Conservation (phyloP, 2,329 filamentous ascomycete species). For the Calonectria hongkongensis region DNA sequence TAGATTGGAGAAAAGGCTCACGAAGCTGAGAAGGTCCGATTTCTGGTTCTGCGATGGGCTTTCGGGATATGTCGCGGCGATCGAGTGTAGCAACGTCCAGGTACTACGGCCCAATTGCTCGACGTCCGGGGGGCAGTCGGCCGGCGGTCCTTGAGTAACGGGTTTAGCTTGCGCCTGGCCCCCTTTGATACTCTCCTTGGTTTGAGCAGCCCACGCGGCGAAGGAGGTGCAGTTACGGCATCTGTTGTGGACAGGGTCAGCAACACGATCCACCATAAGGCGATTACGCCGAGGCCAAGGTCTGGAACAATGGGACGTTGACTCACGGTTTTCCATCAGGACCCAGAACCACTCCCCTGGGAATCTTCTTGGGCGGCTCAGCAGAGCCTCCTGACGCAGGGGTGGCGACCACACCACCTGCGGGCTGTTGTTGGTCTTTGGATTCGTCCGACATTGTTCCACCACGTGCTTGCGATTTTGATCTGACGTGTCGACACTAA, state of each 20-base stretch:
- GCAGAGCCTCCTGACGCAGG: slow-evolving; percentile 49
- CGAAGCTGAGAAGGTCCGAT: slow-evolving; percentile 84
- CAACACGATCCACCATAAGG: slow-evolving; percentile 34
- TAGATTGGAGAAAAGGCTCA: slow-evolving; percentile 86
- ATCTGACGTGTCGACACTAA: slow-evolving; percentile 40
- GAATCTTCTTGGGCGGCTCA: slow-evolving; percentile 71
- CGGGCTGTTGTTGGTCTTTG: slow-evolving; percentile 49
- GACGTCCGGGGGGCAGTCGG: slow-evolving; percentile 93
- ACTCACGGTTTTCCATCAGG: slow-evolving; percentile 90
- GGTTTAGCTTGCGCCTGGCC: slow-evolving; percentile 59
- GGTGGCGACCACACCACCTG: slow-evolving; percentile 46
- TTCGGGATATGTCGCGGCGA: slow-evolving; percentile 90
- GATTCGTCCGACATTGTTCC: slow-evolving; percentile 54
- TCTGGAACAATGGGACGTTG: slow-evolving; percentile 25
- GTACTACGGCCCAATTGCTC: slow-evolving; percentile 89
- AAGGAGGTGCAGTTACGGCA: slow-evolving; percentile 60
- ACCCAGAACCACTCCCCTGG: slow-evolving; percentile 84
- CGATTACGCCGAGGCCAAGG: slow-evolving; percentile 31
- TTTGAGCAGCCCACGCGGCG: slow-evolving; percentile 71
- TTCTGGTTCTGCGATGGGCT: slow-evolving; percentile 81
- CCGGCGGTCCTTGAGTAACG: slow-evolving; percentile 62
- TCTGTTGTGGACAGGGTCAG: slow-evolving; percentile 50
- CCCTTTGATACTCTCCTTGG: slow-evolving; percentile 64
- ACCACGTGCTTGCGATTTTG: slow-evolving; percentile 40
- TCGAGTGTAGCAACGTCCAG: slow-evolving; percentile 95